These are phyloP conservation scores for Leptosphaerulina australis DNA, from an alignment of 2,329 filamentous ascomycete species.

Conservation along the genomic window DNA sequence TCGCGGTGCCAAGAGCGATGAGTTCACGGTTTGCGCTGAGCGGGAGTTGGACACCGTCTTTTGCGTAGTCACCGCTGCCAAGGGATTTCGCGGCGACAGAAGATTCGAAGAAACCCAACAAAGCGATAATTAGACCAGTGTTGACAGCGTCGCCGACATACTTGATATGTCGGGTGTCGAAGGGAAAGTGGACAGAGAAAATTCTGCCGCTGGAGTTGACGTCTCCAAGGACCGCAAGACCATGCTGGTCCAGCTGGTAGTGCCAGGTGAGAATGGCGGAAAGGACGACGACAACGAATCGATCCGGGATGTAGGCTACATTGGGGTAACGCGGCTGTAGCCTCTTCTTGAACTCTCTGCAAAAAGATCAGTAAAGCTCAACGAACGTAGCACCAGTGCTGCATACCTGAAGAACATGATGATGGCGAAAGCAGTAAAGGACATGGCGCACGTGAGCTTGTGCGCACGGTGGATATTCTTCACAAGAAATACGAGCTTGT, in stretches of 20 bases:
- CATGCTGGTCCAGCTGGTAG: slow-evolving; percentile 77
- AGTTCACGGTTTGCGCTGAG: slow-evolving; percentile 92
- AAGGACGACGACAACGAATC: slow-evolving; percentile 85
- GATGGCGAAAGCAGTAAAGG: slow-evolving; percentile 78
- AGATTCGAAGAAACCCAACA: slow-evolving; percentile 98
- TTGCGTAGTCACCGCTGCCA: slow-evolving; percentile 54
- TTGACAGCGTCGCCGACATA: slow-evolving; percentile 86
- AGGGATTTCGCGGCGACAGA: slow-evolving; percentile 94
- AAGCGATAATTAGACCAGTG: slow-evolving; percentile 88
- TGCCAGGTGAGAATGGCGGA: slow-evolving; percentile 80
- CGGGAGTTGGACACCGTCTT: slow-evolving; percentile 76
- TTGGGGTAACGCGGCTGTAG: slow-evolving; percentile 78
- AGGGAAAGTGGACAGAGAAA: slow-evolving; percentile 87
- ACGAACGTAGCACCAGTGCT: neutral
- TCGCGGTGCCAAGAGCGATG: slow-evolving; percentile 87
- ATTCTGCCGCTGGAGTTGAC: slow-evolving; percentile 74
- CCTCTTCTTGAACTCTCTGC: slow-evolving; percentile 77
- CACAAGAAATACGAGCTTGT: slow-evolving; percentile 82
- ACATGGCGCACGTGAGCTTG: slow-evolving; percentile 75
- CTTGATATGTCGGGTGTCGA: slow-evolving; percentile 74
- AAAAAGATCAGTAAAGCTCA: neutral
- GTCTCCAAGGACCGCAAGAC: slow-evolving; percentile 81
- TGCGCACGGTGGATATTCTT: slow-evolving; percentile 71
- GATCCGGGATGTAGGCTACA: slow-evolving; percentile 89
- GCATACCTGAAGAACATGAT: slow-evolving; percentile 77